Evolutionary conservation across 768 basidiomycete genomes (phyloP).

Genomic region (Dacryopinax spathularia): DNA sequence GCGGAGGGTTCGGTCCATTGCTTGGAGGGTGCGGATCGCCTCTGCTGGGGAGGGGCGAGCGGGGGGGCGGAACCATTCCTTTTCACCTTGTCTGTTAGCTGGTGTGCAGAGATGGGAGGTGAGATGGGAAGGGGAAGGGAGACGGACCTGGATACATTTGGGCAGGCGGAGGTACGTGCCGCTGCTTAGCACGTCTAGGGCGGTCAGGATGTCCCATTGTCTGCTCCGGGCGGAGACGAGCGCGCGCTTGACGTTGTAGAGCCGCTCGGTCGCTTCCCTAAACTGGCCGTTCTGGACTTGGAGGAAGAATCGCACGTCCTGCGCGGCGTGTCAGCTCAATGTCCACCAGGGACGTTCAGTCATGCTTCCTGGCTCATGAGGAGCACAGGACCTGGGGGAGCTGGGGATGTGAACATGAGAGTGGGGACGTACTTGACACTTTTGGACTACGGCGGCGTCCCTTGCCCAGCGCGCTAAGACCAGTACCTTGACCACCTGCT

Average conservation of each 20-base stretch:
- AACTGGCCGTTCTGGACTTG: constrained; percentile 77
- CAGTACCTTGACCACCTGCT: constrained; percentile 78
- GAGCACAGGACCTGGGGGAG: no score
- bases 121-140: not conserved
- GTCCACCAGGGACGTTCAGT: constrained; percentile 17
- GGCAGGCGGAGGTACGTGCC: constrained; percentile 80
- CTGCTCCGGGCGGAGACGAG: constrained; percentile 71
- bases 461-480: constrained; percentile 78
- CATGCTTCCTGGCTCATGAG: no score
- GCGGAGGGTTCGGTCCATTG: constrained; percentile 65
- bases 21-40: constrained; percentile 47
- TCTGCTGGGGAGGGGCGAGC: constrained; percentile 52
- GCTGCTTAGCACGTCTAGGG: constrained; percentile 72
- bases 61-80: constrained; percentile 60
- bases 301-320: constrained; percentile 82
- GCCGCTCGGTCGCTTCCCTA: constrained; percentile 45
- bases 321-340: constrained; percentile 5
- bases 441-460: constrained; percentile 70
- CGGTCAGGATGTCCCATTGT: constrained; percentile 87
- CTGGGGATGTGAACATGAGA: constrained; percentile 43
- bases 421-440: no score
- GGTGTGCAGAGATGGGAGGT: constrained; percentile 3
- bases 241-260: constrained; percentile 52
- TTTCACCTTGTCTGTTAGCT: constrained; percentile 14
- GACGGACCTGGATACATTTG: constrained; percentile 54